Evolutionary conservation across 2,329 filamentous ascomycete genomes (phyloP), one percentile per base, ranked within the genome.

Genomic region (Blumeriella jaapii): DNA sequence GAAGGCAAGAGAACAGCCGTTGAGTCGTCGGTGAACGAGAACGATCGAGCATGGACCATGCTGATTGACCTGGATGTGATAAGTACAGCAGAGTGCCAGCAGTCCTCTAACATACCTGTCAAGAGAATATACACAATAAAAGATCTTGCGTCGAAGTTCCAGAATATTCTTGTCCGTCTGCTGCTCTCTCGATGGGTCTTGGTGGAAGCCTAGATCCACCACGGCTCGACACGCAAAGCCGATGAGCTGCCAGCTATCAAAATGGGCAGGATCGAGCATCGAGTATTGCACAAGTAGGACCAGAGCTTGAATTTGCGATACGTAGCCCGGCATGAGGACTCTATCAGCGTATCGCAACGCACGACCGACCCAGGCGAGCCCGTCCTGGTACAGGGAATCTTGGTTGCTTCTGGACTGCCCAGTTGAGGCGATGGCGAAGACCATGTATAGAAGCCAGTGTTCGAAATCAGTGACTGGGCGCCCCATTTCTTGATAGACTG

Each of bases 181-280:
- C 11, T 80, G 69, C 42, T 80, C 77, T 38, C 71, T 68, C 1
- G 82, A 79, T 3, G 86, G 85, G 48, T 96, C 89, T 59, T 95
- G 89, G 57, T 96, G 91, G 39, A 93, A 77, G 6, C 91, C 91
- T 18, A 95, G 63, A 60, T 98, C 91, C 14, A 95, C 72, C 53
- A 89, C 77, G 5, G 86, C 83, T 39, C 89, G 75, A 25, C 83
- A 83, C 5, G 89, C 87, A 55, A 91, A 87, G 5, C 89, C 91
- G 37, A 95, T 82, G 42, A 95, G 61, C 45, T 91, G 87, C 87
- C 91, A 96, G 50, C 81, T 85, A 52, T 94, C 86, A 52, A 94
- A 95, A 54, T 93, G 85, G 26, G 78, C 74, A 2, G 89, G 87
- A 50, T 96, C 87, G 31, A 94, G 67, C 64, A 91, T 82, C 3